Base-by-base conservation (phyloP, 192 early-diverging fungal genomes). In the Powellomyces hirtus region DNA sequence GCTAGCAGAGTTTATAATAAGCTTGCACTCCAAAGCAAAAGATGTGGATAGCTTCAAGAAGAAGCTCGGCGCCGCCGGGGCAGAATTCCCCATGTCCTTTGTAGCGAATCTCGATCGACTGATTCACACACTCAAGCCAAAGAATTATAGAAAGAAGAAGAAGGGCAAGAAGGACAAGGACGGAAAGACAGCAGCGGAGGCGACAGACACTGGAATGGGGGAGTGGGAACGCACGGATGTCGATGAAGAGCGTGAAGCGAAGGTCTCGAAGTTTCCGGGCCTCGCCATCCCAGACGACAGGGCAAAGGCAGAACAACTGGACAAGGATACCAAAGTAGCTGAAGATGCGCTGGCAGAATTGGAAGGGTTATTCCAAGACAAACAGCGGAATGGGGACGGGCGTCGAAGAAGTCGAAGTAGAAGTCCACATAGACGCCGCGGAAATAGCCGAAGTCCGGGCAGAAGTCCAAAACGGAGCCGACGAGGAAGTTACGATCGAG, bases 1-100 rank as follows among this genome's bases (percentile, higher is more conserved):
- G 27, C 70, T 90, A 51, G 94, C 97, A 59, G 97, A 99, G 69
- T 99, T 91, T 68, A 84, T 99, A 44, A 88, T 99, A 38, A 82
- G 90, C 65, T 67, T 97, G 29, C 94, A 99, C 69, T 83, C 84
- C 31, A 76, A 90, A 72, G 84, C 82, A 64, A 81, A 76, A 52
- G 76, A 88, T 49, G 24, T 71, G 14, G 73, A 45, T 34, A 78
- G 77, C 22, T 99, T 95, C 76, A 89, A 90, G 52, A 65, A 73
- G 30, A 79, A 75, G 37, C 80, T 97, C 4, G 75, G 83, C 35
- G 83, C 89, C 52, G 84, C 81, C 20, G 90, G 85, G 29, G 92
- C 90, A 26, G 94, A 93, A 40, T 94, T 99, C 59, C 84, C 91
- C 1, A 89, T 89, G 16, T 73, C 89, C 0, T 91, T 99, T 62